Percentiles rank a stretch among this genome's conserved stretches.
These are phyloP conservation scores for Nitzschia putrida DNA, from an alignment of 108 stramenopile genomes.

Conservation along the genomic window DNA sequence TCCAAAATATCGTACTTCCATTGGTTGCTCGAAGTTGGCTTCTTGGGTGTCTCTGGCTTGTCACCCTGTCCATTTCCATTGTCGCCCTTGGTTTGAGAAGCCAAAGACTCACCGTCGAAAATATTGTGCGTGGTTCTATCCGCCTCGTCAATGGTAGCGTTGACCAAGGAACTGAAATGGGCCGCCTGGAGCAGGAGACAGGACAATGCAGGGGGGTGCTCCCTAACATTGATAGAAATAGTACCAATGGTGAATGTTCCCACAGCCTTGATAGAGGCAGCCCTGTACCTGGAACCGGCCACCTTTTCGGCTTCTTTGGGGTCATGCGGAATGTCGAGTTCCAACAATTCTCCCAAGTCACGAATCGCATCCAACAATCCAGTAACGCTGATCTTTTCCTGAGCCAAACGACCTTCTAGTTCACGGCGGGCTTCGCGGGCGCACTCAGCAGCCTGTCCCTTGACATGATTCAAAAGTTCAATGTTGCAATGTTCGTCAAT, in stretches of 20 bases:
- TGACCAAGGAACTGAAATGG: slow-evolving; percentile 74
- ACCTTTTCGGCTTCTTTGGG: slow-evolving; percentile 51
- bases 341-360: slow-evolving; percentile 78
- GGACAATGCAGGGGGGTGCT: slow-evolving; percentile 75
- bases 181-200: slow-evolving; percentile 80
- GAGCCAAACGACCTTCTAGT: slow-evolving; percentile 75
- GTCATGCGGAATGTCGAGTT: slow-evolving; percentile 60
- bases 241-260: slow-evolving; percentile 70
- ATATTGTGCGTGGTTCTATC: slow-evolving; percentile 58
- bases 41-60: slow-evolving; percentile 11
- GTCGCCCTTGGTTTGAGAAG: slow-evolving; percentile 24
- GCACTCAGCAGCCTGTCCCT: slow-evolving; percentile 76
- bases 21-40: slow-evolving; percentile 55
- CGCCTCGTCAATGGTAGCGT: slow-evolving; percentile 53
- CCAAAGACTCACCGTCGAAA: slow-evolving; percentile 67
- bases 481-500: slow-evolving; percentile 77
- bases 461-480: slow-evolving; percentile 76
- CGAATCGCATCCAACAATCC: slow-evolving; percentile 79
- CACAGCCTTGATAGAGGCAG: slow-evolving; percentile 25
- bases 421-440: slow-evolving; percentile 78
- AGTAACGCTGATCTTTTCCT: slow-evolving; percentile 61
- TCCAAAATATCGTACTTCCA: slow-evolving; percentile 90
- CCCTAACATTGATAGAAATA: slow-evolving; percentile 65
- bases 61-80: slow-evolving; percentile 3
- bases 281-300: slow-evolving; percentile 15